Evolutionary conservation across 257 asterid species (phyloP).

Genomic region (Scutellaria minor): DNA sequence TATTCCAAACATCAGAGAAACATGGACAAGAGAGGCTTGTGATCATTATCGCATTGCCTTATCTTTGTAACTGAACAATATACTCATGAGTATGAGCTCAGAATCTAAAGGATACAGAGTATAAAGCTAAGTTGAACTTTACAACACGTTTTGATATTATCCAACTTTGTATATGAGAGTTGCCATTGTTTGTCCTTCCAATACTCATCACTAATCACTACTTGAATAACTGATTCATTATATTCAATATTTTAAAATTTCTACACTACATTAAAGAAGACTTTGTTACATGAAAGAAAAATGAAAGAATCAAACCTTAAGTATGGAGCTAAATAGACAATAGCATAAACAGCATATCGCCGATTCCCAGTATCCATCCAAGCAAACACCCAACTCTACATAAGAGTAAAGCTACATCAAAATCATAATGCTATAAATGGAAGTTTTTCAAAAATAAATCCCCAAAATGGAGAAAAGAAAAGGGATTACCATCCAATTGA

Average conservation of each 20-base stretch:
- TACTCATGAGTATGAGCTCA: not conserved
- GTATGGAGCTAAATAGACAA: slow-evolving; percentile 92
- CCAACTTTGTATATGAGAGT: slow-evolving; percentile 2
- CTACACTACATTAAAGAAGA: not conserved
- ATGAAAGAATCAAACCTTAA: slow-evolving; percentile 58
- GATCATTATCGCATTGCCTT: not conserved
- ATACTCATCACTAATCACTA: slow-evolving; percentile 8
- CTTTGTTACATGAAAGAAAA: not conserved
- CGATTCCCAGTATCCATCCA: slow-evolving; percentile 89
- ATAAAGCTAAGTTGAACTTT: slow-evolving; percentile 13
- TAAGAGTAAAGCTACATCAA: not conserved
- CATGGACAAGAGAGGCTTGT: not conserved
- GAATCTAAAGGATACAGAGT: not conserved
- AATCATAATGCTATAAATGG: not conserved
- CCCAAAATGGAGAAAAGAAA: not conserved
- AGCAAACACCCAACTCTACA: slow-evolving; percentile 96
- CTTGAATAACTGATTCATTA: not conserved
- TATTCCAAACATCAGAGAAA: slow-evolving; percentile 4
- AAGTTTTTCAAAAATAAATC: slow-evolving; percentile 14
- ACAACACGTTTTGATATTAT: not conserved
- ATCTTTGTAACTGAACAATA: not conserved
- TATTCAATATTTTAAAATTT: not conserved
- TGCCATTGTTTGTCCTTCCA: not conserved
- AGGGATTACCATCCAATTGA: slow-evolving; percentile 87
- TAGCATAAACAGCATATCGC: slow-evolving; percentile 87